A percentile compares a stretch with the other conserved stretches of the same genome.
Evolutionary conservation across 2,329 filamentous ascomycete genomes (phyloP).

Genomic region (Alternaria burnsii): DNA sequence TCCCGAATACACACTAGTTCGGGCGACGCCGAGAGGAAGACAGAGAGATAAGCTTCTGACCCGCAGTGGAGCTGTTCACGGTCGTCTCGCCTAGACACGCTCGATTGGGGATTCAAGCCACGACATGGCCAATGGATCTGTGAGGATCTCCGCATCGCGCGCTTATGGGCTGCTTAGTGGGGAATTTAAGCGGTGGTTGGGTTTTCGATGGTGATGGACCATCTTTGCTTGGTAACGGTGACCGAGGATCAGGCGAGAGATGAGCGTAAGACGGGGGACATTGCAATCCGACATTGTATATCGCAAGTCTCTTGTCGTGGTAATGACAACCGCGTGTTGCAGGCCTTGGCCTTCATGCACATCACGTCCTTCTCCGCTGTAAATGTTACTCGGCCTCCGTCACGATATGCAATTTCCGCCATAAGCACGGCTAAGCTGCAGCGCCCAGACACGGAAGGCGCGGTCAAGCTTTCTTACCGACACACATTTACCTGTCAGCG

Average conservation of each 20-base stretch:
- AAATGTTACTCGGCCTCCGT: not conserved
- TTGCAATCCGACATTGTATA: not conserved
- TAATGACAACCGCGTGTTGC: not conserved
- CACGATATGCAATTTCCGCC: not conserved
- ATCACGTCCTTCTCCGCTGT: not conserved
- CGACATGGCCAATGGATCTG: conserved; percentile 9
- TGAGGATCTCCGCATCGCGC: conserved; percentile 1
- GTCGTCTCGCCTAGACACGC: conserved; percentile 15
- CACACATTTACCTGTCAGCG: conserved; percentile 6
- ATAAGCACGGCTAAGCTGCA: conserved; percentile 1
- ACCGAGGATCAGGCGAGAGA: conserved; percentile 11
- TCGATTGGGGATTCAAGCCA: conserved; percentile 6
- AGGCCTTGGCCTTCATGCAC: not conserved
- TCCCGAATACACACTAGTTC: not conserved
- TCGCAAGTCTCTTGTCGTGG: not conserved
- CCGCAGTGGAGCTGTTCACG: conserved; percentile 19
- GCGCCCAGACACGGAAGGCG: conserved; percentile 19
- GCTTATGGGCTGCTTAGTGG: not conserved
- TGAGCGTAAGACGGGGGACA: not conserved
- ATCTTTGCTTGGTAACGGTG: not conserved
- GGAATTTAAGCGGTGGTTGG: not conserved
- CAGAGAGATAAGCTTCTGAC: conserved; percentile 15
- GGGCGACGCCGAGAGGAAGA: conserved; percentile 2
- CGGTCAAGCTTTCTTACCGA: conserved; percentile 7
- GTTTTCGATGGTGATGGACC: not conserved